Evolutionary conservation across 2,329 filamentous ascomycete genomes (phyloP).

Genomic region (Alternaria sp.): DNA sequence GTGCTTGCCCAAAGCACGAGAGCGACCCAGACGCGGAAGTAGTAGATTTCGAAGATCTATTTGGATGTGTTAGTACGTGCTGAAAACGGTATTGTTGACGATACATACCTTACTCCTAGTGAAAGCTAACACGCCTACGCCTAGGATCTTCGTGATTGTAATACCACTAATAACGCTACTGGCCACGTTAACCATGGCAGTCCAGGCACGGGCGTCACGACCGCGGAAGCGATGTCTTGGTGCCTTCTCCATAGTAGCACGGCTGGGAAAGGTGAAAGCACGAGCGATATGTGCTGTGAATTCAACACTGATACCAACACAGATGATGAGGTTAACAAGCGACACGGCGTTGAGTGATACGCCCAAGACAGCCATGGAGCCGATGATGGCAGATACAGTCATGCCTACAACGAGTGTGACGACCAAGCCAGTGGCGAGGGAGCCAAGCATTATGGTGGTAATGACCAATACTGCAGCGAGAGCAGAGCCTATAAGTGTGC

Average conservation of each 20-base stretch:
- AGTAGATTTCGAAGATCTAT: conserved; percentile 96
- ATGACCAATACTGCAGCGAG: conserved; percentile 86
- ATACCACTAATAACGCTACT: conserved; percentile 96
- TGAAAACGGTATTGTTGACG: too few relatives aligned
- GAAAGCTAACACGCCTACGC: conserved; percentile 90
- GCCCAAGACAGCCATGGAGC: conserved; percentile 86
- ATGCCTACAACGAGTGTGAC: conserved; percentile 89
- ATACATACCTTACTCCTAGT: conserved; percentile 76
- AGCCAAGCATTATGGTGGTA: conserved; percentile 82
- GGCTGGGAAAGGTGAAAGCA: conserved; percentile 92
- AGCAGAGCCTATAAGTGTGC: conserved; percentile 79
- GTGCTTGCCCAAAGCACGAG: conserved; percentile 87
- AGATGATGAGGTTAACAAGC: conserved; percentile 95
- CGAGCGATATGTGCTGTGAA: conserved; percentile 97
- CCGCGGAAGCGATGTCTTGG: conserved; percentile 77
- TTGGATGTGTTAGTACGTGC: neutral
- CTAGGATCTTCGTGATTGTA: conserved; percentile 92
- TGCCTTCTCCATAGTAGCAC: conserved; percentile 80
- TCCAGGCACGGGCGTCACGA: conserved; percentile 87
- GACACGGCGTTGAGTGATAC: conserved; percentile 95
- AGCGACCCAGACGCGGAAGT: conserved; percentile 95
- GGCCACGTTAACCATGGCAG: conserved; percentile 91
- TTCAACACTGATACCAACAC: conserved; percentile 93
- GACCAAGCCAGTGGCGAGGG: conserved; percentile 78
- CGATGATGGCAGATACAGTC: conserved; percentile 93